These are phyloP conservation scores for Wickerhamiella qilinensis DNA, from an alignment of 805 yeast genomes.

Conservation along the genomic window DNA sequence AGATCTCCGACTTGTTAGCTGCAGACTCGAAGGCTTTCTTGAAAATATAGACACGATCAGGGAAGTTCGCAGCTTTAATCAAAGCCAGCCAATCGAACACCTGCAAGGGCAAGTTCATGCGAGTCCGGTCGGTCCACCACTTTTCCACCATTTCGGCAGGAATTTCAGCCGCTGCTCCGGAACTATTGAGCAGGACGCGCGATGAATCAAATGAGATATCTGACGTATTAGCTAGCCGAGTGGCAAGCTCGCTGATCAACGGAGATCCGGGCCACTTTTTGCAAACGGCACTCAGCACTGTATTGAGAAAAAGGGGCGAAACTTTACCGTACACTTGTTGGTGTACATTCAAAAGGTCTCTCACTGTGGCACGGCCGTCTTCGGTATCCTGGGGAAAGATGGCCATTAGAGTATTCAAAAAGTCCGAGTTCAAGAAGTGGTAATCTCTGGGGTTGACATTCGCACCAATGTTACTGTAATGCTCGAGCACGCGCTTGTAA, in stretches of 20 bases:
- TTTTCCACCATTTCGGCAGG: slow-evolving; percentile 2
- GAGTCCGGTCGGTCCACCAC: slow-evolving; percentile 10
- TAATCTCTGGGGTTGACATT: slow-evolving; percentile 5
- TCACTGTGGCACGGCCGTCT: slow-evolving; percentile 8
- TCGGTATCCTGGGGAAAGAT: slow-evolving; percentile 7
- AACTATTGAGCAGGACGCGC: slow-evolving; percentile 12
- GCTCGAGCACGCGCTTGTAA: slow-evolving; percentile 6
- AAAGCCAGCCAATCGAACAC: slow-evolving; percentile 14
- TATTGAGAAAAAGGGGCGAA: slow-evolving; percentile 8
- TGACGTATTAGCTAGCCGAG: not conserved
- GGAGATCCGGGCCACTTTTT: slow-evolving; percentile 12
- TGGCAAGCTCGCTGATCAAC: slow-evolving; percentile 8
- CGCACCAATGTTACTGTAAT: slow-evolving; percentile 4
- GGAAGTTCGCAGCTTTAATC: slow-evolving; percentile 12
- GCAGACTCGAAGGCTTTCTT: slow-evolving; percentile 1
- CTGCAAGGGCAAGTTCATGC: slow-evolving; percentile 6
- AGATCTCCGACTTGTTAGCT: not conserved
- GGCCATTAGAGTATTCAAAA: slow-evolving; percentile 5
- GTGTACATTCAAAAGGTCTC: slow-evolving; percentile 2
- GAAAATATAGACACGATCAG: slow-evolving; percentile 8
- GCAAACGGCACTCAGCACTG: slow-evolving; percentile 8
- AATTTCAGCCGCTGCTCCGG: slow-evolving; percentile 4
- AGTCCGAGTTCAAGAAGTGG: slow-evolving; percentile 9
- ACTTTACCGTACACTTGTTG: slow-evolving; percentile 4
- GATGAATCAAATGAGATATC: slow-evolving; percentile 7